Base-by-base conservation (phyloP, 805 yeast genomes). In the Barnettozyma siamensis region DNA sequence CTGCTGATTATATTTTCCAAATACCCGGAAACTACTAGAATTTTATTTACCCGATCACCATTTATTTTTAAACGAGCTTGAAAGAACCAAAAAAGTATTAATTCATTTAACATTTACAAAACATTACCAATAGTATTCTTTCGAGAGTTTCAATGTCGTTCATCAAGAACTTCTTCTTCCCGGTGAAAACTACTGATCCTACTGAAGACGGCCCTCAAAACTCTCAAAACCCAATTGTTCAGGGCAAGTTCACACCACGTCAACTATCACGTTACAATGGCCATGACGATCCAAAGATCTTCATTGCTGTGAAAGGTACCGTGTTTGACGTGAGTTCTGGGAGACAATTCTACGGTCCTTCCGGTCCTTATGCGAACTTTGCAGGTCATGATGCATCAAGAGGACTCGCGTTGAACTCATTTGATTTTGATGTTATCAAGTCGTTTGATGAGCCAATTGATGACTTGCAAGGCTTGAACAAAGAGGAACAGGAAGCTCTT, bases 311-410 rank as follows among this genome's bases (percentile, higher is more conserved):
- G n/a, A 77, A 73, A 51, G 95, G 96, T 1, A 80, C 72, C 20
- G 95, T 91, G 3, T 91, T 75, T 55, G 96, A 91, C 56, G 95
- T 88, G 17, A 68, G 86, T 5, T 67, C 70, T 10, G 95, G 95
- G 0, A 76, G 89, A 49, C 75, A 76, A 35, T 89, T 91, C 59
- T 91, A 91, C 62, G 98, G 98, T 0, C 98, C 98, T 7, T 86
- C 91, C 24, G 97, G 97, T 0, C 95, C 96, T 0, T 91, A 91
- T 64, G 80, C 85, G 33, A 87, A 85, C 57, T 91, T 91, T 70
- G 97, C 97, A 1, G 98, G 98, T 2, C 83, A 86, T 51, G 98
- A 91, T 64, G 97, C 97, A 4, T 83, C 94, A 1, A 71, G 98
- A 49, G 98, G 97, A 0, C 72, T 91, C 42, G 96, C 96, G 1